Percentiles rank a stretch among this genome's conserved stretches.
Evolutionary conservation across 352 stramenopile species (phyloP).

Genomic region (Elongisporangium anandrum): DNA sequence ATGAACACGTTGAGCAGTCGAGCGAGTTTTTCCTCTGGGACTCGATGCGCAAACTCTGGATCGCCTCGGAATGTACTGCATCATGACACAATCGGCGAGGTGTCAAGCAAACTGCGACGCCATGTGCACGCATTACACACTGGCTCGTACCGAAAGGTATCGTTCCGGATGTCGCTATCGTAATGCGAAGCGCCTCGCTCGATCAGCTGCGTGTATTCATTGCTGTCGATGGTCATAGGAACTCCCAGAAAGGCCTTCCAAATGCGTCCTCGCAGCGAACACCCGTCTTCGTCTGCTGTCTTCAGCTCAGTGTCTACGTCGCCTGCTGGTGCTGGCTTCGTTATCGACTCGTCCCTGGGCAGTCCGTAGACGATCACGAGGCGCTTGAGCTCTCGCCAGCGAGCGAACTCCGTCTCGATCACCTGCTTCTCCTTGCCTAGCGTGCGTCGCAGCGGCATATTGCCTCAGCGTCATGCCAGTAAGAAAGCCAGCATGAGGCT

Average conservation of each 20-base stretch:
- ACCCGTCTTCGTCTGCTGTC: constrained; percentile 10
- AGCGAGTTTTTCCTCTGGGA: constrained; percentile 89
- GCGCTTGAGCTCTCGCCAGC: constrained; percentile 78
- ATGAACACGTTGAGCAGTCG: constrained; percentile 91
- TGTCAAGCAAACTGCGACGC: too few species aligned
- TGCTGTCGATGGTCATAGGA: constrained; percentile 46
- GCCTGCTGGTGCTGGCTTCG: neutral
- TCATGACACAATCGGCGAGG: neutral
- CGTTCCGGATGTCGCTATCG: constrained; percentile 88
- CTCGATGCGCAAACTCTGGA: constrained; percentile 80
- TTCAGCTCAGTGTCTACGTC: neutral
- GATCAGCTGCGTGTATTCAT: constrained; percentile 68
- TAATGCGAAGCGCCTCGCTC: constrained; percentile 69
- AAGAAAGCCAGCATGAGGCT: neutral
- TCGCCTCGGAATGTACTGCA: constrained; percentile 82
- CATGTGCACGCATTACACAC: neutral
- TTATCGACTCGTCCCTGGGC: constrained; percentile 34
- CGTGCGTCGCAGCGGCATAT: neutral
- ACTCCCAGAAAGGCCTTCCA: constrained; percentile 90
- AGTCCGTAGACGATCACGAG: constrained; percentile 80
- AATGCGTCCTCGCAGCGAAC: constrained; percentile 76
- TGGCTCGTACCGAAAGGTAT: constrained; percentile 72
- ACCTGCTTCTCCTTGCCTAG: constrained; percentile 29
- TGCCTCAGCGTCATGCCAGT: constrained; percentile 2
- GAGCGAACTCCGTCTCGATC: constrained; percentile 63